A percentile compares a stretch with the other conserved stretches of the same genome.
phyloP scores from a whole-genome alignment of 1,139 yeast species.

The Chernovozyma sophiae-reginae region DNA sequence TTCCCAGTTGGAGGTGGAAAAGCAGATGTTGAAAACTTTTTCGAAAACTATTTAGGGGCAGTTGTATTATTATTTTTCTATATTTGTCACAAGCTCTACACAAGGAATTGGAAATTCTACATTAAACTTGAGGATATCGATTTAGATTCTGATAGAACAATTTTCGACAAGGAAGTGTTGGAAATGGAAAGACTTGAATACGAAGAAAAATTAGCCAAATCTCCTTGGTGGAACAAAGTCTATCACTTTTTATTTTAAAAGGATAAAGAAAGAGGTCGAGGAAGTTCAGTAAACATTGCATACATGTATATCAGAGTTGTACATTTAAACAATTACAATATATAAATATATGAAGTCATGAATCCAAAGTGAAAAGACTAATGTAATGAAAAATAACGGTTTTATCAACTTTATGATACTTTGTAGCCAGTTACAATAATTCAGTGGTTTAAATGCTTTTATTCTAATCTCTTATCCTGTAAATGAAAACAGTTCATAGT shows the following conservation, averaged over 20 bases:
- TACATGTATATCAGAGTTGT: too few species aligned
- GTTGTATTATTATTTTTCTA: constrained; percentile 32
- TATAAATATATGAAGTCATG: too few species aligned
- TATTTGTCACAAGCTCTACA: constrained; percentile 31
- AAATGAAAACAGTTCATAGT: too few species aligned
- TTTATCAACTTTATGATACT: too few species aligned
- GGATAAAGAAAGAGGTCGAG: too few species aligned
- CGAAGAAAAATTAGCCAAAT: constrained; percentile 19
- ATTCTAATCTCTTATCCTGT: too few species aligned
- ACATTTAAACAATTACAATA: too few species aligned
- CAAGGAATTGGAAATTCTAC: constrained; percentile 29
- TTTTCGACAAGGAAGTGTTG: constrained; percentile 36
- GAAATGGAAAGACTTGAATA: constrained; percentile 35
- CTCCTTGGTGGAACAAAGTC: constrained; percentile 24
- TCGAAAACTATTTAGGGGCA: constrained; percentile 36
- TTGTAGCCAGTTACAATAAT: too few species aligned
- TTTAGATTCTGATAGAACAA: constrained; percentile 28
- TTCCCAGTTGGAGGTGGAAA: constrained; percentile 28
- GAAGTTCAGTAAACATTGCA: too few species aligned
- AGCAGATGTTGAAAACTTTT: constrained; percentile 29
- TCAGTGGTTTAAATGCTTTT: too few species aligned
- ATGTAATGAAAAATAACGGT: too few species aligned
- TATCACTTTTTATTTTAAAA: constrained; percentile 16
- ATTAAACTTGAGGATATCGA: constrained; percentile 33
- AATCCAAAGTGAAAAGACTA: too few species aligned